Base-by-base conservation (phyloP, 345 rosid genomes). In the Gossypium australe region DNA sequence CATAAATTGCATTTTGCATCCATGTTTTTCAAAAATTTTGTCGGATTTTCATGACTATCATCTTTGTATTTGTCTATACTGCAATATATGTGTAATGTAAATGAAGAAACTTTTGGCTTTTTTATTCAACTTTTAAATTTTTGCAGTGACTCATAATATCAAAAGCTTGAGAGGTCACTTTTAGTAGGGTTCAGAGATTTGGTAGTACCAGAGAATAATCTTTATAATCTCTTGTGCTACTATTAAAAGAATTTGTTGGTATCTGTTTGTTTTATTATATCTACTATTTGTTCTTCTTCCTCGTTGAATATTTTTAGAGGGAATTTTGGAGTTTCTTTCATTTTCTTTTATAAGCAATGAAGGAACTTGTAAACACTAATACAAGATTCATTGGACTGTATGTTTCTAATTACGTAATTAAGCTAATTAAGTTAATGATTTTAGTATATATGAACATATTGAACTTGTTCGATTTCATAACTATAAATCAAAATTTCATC, bases 1-100 rank as follows among this genome's bases (percentile, higher is more conserved):
- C 48, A 65, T 59, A 74, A 72, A 72, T 66, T 43, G 29, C 72
- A 53, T 80, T 34, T 67, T 70, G 65, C 64, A 59, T 59, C 64
- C 64, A 59, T 25, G 41, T 59, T 59, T 52, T 77, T 29, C 69
- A 55, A 77, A 4, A 20, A 44, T 5, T 59, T 64, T 27, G 61
- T 18, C 66, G 72, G 60, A 52, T 58, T 59, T 59, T 58, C 10
- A 47, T 11, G 51, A 47, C 51, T 25, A 10, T 24, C 34, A 3
- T 4, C 60, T 44, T 72, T 51, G 72, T 51, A 51, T 51, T 34
- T n/a, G 17, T 17, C 47, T 18, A 27, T 69, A 27, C 55, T 38
- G 10, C 60, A 52, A 51, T 16, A 48, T 27, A 51, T 69, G 60
- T 70, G 47, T 29, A 27, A 17, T 70, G 47, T 70, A 27, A 69